A percentile compares a stretch with the other conserved stretches of the same genome.
These are phyloP conservation scores for Ganoderma meredithae DNA, from an alignment of 1,284 basidiomycete genomes.

Conservation along the genomic window DNA sequence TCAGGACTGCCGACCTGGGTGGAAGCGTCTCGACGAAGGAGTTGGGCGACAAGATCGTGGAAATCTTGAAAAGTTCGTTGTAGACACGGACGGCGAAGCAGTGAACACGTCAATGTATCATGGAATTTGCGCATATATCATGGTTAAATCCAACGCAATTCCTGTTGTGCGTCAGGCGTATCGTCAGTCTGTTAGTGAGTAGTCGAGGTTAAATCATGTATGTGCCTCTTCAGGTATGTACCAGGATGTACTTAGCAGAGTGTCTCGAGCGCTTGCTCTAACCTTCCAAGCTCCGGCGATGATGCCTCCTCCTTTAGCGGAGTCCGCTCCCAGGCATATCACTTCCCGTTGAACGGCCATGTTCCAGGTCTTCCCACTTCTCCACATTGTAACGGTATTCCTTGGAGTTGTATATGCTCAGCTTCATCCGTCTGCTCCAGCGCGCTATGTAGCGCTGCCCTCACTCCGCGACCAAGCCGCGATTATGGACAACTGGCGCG, in stretches of 20 bases:
- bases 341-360: background rate
- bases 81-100: slow-evolving; percentile 37
- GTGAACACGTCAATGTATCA: slow-evolving; percentile 22
- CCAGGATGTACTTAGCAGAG: too few relatives aligned
- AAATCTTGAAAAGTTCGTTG: slow-evolving; percentile 75
- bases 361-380: background rate
- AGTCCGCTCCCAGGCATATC: background rate
- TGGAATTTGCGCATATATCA: background rate
- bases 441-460: slow-evolving; percentile 50
- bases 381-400: background rate
- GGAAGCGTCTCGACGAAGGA: slow-evolving; percentile 80
- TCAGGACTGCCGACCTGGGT: slow-evolving; percentile 90
- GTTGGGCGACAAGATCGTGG: slow-evolving; percentile 87
- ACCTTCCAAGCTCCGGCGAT: slow-evolving; percentile 2
- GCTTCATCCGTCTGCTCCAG: slow-evolving; percentile 45
- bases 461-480: slow-evolving; percentile 52
- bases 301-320: background rate
- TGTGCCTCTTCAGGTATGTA: too few relatives aligned
- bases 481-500: slow-evolving; percentile 54
- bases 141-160: background rate
- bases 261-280: slow-evolving; percentile 1
- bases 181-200: background rate
- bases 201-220: too few relatives aligned
- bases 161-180: background rate
- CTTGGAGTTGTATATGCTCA: slow-evolving; percentile 31